phyloP scores from a whole-genome alignment of 169 alveolate species.

The Plasmodium vivax region DNA sequence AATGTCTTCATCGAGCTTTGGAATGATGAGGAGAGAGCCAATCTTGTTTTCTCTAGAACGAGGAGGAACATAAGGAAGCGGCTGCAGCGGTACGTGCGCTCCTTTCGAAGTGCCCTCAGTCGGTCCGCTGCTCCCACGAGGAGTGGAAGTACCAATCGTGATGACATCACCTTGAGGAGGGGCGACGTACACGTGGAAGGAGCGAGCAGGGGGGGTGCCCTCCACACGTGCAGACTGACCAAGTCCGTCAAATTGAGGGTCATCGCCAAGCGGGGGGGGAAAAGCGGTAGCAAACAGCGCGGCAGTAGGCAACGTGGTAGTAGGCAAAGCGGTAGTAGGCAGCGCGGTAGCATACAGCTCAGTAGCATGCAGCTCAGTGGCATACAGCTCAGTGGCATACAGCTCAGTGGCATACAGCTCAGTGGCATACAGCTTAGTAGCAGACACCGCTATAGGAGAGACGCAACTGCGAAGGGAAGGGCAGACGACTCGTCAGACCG shows the following conservation, averaged over 20 bases:
- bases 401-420: too few relatives aligned
- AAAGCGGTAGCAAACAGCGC: neutral
- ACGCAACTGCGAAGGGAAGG: neutral
- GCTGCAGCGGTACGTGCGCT: neutral
- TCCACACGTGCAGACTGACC: neutral
- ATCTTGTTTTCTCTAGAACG: constrained; percentile 3
- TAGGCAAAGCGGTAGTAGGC: too few relatives aligned
- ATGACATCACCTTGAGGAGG: neutral
- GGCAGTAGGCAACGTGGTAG: neutral
- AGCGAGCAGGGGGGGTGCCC: neutral
- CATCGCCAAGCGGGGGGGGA: neutral
- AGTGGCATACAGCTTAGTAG: too few relatives aligned
- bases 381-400: too few relatives aligned
- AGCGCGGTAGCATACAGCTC: too few relatives aligned
- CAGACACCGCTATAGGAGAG: too few relatives aligned
- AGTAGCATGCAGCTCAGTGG: too few relatives aligned
- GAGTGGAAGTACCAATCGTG: neutral
- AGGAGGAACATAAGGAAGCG: neutral
- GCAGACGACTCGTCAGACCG: neutral
- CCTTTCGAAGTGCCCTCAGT: neutral
- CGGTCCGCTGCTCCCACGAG: neutral
- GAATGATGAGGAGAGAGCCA: constrained; percentile 28
- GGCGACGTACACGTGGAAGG: neutral
- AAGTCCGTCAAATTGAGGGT: neutral
- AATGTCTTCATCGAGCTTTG: constrained; percentile 40